phyloP scores from a whole-genome alignment of 2,329 filamentous ascomycete genomes.

The Diaporthe aspalathi region DNA sequence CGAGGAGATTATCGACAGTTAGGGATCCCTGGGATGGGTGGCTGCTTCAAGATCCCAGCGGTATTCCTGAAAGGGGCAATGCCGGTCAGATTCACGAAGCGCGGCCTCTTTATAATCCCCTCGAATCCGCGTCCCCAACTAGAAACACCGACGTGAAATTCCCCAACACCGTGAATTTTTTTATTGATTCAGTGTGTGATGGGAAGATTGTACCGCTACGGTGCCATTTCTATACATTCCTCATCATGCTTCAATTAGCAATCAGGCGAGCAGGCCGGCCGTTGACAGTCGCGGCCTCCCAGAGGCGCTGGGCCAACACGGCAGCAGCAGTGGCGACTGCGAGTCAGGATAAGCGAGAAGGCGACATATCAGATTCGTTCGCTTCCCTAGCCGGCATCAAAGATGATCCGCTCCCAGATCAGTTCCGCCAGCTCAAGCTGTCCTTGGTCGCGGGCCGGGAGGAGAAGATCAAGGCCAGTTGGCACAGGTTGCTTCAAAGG shows the following conservation, averaged over 20 bases:
- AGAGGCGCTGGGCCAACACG: constrained; percentile 37
- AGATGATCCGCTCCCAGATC: constrained; percentile 60
- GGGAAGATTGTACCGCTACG: background rate
- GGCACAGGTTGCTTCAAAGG: constrained; percentile 59
- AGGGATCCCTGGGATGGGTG: background rate
- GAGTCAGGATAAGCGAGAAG: constrained; percentile 59
- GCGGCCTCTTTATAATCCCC: constrained; percentile 3
- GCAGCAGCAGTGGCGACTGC: constrained; percentile 36
- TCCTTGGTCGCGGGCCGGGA: constrained; percentile 63
- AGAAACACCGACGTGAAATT: background rate
- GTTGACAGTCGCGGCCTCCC: background rate
- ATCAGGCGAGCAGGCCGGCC: constrained; percentile 7
- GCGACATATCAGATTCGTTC: constrained; percentile 73
- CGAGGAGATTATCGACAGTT: background rate
- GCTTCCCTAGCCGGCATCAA: constrained; percentile 65
- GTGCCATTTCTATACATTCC: background rate
- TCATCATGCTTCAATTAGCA: constrained; percentile 2
- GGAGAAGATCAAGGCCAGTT: constrained; percentile 58
- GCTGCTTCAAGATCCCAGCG: background rate
- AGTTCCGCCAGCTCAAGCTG: constrained; percentile 68
- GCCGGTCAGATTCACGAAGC: background rate
- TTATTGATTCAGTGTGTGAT: too few species aligned
- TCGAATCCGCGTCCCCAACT: background rate
- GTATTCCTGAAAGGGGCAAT: background rate
- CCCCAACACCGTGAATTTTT: background rate